phyloP scores from a whole-genome alignment of 345 rosid species.

The Odontarrhena argentea region DNA sequence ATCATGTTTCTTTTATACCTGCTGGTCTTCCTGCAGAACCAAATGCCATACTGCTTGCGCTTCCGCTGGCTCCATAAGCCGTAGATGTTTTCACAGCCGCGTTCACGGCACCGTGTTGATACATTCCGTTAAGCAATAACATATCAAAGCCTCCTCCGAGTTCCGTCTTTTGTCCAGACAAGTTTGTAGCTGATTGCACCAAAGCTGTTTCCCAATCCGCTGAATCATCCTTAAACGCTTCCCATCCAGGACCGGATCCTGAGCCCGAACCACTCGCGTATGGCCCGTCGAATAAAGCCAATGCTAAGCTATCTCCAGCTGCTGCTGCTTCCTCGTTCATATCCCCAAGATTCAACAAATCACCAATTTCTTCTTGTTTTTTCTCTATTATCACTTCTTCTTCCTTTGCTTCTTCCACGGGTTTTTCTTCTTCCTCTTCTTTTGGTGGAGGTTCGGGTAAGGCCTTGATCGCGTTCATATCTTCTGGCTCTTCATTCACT shows the following conservation, averaged over 20 bases:
- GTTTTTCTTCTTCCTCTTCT: conserved; percentile 30
- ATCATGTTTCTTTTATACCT: conserved; percentile 21
- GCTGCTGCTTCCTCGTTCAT: conserved; percentile 41
- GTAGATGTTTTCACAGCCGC: conserved; percentile 33
- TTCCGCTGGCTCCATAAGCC: conserved; percentile 48
- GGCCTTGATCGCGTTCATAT: conserved; percentile 58
- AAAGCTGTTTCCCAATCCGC: conserved; percentile 79
- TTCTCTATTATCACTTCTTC: conserved; percentile 35
- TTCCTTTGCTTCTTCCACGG: conserved; percentile 30
- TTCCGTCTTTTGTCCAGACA: conserved; percentile 44
- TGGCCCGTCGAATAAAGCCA: conserved; percentile 67
- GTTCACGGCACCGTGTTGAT: conserved; percentile 39
- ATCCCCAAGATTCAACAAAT: conserved; percentile 60
- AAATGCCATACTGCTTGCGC: conserved; percentile 66
- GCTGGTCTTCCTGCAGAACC: conserved; percentile 63
- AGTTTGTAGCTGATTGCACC: conserved; percentile 62
- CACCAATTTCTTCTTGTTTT: conserved; percentile 44
- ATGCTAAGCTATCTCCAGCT: conserved; percentile 53
- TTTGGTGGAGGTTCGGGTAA: conserved; percentile 58
- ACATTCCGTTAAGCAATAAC: conserved; percentile 48
- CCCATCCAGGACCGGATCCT: conserved; percentile 51
- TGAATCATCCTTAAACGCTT: conserved; percentile 60
- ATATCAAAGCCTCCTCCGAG: conserved; percentile 48
- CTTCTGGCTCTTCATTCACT: conserved; percentile 44
- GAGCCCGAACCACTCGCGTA: conserved; percentile 28